Conservation (phyloP, 768 basidiomycete genomes). For the Phaeolepiota aurea region DNA sequence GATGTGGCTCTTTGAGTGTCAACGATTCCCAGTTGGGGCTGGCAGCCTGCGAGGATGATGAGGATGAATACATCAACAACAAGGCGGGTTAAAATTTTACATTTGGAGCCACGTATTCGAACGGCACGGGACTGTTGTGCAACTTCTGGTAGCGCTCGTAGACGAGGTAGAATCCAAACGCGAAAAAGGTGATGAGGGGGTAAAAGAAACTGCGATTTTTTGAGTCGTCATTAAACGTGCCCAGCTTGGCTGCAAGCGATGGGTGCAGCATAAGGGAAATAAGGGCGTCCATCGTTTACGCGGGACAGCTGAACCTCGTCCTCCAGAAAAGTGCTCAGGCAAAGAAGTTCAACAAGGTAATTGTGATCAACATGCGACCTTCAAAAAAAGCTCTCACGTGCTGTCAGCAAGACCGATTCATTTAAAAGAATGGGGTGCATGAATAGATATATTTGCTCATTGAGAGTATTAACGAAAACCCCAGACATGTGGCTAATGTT, state of each 20-base stretch:
- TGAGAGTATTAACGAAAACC: too few species aligned
- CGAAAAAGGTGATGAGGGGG: slow-evolving; percentile 62
- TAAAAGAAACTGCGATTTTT: slow-evolving; percentile 55
- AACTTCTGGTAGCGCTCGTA: slow-evolving; percentile 67
- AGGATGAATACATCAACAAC: background rate
- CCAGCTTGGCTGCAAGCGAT: slow-evolving; percentile 38
- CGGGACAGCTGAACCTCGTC: slow-evolving; percentile 6
- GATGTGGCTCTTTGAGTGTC: slow-evolving; percentile 46
- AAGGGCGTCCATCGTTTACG: slow-evolving; percentile 32
- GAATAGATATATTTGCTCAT: too few species aligned
- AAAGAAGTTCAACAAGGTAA: slow-evolving; percentile 1
- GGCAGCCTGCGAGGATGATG: slow-evolving; percentile 36
- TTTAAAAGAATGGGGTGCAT: too few species aligned
- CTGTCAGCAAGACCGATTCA: too few species aligned
- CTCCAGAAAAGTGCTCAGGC: slow-evolving; percentile 4
- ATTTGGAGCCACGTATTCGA: slow-evolving; percentile 45
- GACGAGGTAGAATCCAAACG: slow-evolving; percentile 73
- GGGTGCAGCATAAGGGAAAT: slow-evolving; percentile 47
- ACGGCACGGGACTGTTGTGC: slow-evolving; percentile 66
- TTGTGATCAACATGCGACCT: slow-evolving; percentile 17
- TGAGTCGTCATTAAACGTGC: slow-evolving; percentile 39
- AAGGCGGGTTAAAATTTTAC: slow-evolving; percentile 1
- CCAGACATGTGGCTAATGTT: too few species aligned
- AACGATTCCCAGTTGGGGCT: slow-evolving; percentile 49
- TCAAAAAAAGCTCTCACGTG: slow-evolving; percentile 1